phyloP scores from a whole-genome alignment of 2,329 filamentous ascomycete genomes.

The Fusarium papillatum region DNA sequence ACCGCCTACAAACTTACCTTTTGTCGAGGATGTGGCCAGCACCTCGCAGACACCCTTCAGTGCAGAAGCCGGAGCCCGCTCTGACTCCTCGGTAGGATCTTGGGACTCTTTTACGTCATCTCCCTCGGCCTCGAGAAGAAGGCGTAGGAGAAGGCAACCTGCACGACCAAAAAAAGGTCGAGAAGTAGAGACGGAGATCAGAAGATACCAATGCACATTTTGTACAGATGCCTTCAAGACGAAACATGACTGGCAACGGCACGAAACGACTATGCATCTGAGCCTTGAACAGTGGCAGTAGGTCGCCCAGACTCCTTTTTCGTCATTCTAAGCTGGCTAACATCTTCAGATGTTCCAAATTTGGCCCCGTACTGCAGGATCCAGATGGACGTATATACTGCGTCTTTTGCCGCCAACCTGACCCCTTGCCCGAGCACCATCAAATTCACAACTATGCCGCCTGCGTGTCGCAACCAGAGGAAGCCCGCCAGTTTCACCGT shows the following conservation, averaged over 20 bases:
- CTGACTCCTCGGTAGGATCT: not conserved
- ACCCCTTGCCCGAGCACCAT: not conserved
- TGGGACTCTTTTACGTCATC: not conserved
- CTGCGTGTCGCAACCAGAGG: not conserved
- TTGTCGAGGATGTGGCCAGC: not conserved
- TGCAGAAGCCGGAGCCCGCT: not conserved
- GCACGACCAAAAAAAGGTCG: not conserved
- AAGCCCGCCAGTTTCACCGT: not conserved
- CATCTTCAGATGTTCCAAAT: not conserved
- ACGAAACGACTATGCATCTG: conserved; percentile 8
- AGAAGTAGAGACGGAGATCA: not conserved
- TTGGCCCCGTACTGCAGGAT: not conserved
- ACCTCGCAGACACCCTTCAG: not conserved
- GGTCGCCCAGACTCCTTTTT: not conserved
- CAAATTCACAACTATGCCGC: not conserved
- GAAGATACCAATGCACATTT: conserved; percentile 26
- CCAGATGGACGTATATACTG: not conserved
- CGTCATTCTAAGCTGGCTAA: not conserved
- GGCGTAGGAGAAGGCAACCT: not conserved
- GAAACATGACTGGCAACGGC: conserved; percentile 26
- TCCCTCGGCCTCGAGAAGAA: not conserved
- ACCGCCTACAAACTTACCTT: not conserved
- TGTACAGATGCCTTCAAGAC: conserved; percentile 26
- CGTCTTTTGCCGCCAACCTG: not conserved
- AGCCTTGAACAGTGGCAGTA: not conserved